Evolutionary conservation across 345 rosid species (phyloP).

Genomic region (Anacardium occidentale): DNA sequence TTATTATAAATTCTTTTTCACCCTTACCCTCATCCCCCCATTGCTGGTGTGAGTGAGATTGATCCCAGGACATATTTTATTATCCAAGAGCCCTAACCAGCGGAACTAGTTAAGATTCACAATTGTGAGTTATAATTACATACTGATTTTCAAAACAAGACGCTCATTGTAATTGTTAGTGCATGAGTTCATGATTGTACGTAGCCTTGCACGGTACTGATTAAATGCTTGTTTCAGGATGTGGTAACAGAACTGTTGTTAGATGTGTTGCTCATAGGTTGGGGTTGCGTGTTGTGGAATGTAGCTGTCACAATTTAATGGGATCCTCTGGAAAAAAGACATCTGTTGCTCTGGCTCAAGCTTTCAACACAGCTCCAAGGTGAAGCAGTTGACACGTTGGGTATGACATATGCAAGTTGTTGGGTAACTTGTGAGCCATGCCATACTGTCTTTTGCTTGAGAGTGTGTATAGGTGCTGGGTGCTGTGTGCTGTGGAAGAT

Average conservation of each 20-base stretch:
- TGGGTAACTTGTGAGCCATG: slow-evolving; percentile 4
- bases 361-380: slow-evolving; percentile 86
- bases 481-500: slow-evolving; percentile 4
- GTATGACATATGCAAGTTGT: slow-evolving; percentile 17
- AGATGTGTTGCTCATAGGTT: slow-evolving; percentile 66
- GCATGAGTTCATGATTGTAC: background rate
- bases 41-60: background rate
- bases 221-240: slow-evolving; percentile 49
- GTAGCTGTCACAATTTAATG: slow-evolving; percentile 77
- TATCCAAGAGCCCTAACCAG: background rate
- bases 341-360: slow-evolving; percentile 73
- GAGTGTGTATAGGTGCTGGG: background rate
- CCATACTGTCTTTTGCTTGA: background rate
- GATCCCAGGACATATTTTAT: background rate
- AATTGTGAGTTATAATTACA: background rate
- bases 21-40: background rate
- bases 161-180: slow-evolving; percentile 1
- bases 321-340: slow-evolving; percentile 74
- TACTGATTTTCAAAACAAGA: background rate
- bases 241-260: slow-evolving; percentile 89
- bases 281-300: slow-evolving; percentile 90
- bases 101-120: background rate
- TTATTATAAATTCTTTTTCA: too few species aligned
- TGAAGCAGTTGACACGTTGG: slow-evolving; percentile 35
- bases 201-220: slow-evolving; percentile 7